Base-by-base conservation (phyloP, 2,329 filamentous ascomycete species). In the Microdochium nivale region DNA sequence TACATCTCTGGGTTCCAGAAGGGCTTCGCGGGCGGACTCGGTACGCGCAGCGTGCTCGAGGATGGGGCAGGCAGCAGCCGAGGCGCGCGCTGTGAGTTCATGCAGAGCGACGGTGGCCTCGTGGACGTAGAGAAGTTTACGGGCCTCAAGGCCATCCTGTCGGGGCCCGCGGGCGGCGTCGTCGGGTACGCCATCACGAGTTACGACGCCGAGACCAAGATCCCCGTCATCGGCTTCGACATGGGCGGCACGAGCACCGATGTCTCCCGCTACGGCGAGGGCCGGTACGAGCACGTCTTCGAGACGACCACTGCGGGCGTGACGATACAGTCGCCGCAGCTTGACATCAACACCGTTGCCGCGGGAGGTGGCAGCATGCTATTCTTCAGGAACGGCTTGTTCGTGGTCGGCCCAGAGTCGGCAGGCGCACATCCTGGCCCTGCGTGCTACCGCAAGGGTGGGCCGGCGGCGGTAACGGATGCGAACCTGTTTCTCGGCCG, bases 301-400 rank as follows among this genome's bases (percentile, higher is more conserved):
- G 91, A 95, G 68, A 95, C 90, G 0, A 95, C 89, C 0, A 95
- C 90, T 1, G 91, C 91, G 0, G 91, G 91, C n/a, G 88, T 96
- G 1, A 92, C 90, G 0, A 94, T 96, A 25, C 90, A 96, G 61
- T 91, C 88, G 1, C 91, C 91, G 0, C 90, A 96, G 62, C 78
- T 96, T 0, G 90, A 96, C 62, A 96, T 96, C 70, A 96, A 96
- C 67, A 96, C 91, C 0, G 91, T 96, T 1, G 91, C 91, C 5
- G 91, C 91, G 2, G 91, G 91, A 47, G 91, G 91, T 56, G 90
- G 90, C 7, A 92, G 87, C 1, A 77, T 86, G 27, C 75, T 96
- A 3, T 94, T 95, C 68, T 96, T 89, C 78, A 83, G 81, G 55
- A 95, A 96, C 57, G 90, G 91, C 1, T 74, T 96, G 0, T 96